Base-by-base conservation (phyloP, 768 basidiomycete genomes). In the Chiua virens region DNA sequence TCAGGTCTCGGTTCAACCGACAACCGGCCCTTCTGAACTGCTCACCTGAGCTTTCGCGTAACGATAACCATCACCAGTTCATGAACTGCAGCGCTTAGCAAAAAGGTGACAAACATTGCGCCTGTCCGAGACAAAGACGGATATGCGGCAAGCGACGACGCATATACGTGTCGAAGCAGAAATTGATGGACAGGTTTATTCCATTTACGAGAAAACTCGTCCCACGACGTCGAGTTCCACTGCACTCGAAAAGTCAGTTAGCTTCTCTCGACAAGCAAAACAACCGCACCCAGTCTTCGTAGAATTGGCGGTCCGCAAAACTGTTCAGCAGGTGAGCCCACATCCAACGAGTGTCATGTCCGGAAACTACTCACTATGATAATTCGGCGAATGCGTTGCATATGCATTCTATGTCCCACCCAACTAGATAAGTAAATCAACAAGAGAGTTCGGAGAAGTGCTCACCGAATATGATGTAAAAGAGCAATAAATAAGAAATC, bases 211-310 rank as follows among this genome's bases (percentile, higher is more conserved):
- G 95, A 90, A 68, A 96, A 98, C 69, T 98, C 92, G 59, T 98
- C 96, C 90, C 89, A 94, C 3, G 92, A 91, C 0, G 88, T 92
- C 7, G 92, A 92, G 70, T 98, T 98, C 96, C 96, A 98, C 89
- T 83, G n/a, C 30, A 22, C 20, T 49, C 17, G 18, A 41, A 34
- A 51, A 13, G 17, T 53, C 25, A 54, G 34, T 25, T 45, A 13
- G 20, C 35, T 14, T 20, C 45, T 8, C 37, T 42, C 22, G 30
- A 13, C 22, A 39, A 18, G 11, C 25, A 27, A 25, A n/a, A 36
- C 6, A 49, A 4, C 41, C 36, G 27, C 68, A 87, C 87, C 92
- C 95, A 98, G 67, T 97, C 96, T 71, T 94, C 91, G 65, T 98
- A 99, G 69, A 98, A 99, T 58, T 92, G 88, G 41, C 96, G 79